Evolutionary conservation across 1,284 basidiomycete genomes (phyloP).

Genomic region (Ustilago cynodontis): DNA sequence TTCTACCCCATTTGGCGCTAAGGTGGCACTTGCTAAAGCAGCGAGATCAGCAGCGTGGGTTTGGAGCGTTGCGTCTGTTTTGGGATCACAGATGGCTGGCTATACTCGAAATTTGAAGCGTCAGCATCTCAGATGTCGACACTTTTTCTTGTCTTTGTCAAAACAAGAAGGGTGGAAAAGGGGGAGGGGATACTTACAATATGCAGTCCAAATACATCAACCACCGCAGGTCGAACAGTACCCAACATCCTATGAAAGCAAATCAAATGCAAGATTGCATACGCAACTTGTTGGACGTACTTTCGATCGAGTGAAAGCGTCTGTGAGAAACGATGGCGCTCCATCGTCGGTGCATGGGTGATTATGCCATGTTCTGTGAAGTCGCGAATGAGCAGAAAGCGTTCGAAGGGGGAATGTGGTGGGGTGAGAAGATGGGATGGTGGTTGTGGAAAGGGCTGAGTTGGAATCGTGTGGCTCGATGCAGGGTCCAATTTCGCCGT

Average conservation of each 20-base stretch:
- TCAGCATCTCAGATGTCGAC: too few species aligned
- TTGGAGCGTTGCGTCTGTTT: slow-evolving; percentile 17
- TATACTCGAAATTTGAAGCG: too few species aligned
- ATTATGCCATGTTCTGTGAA: too few species aligned
- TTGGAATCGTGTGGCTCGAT: slow-evolving; percentile 2
- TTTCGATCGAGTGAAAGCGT: slow-evolving; percentile 3
- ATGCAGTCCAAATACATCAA: slow-evolving; percentile 20
- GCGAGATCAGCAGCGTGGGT: slow-evolving; percentile 6
- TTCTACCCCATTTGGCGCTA: not conserved
- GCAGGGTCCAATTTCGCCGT: slow-evolving; percentile 16
- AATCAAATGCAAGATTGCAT: slow-evolving; percentile 33
- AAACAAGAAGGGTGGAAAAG: not conserved
- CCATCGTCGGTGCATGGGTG: slow-evolving; percentile 11
- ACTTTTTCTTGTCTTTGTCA: not conserved
- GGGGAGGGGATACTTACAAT: slow-evolving; percentile 19
- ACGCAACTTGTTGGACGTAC: slow-evolving; percentile 16
- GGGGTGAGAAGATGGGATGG: not conserved
- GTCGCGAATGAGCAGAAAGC: not conserved
- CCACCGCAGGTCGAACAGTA: slow-evolving; percentile 27
- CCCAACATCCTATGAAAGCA: slow-evolving; percentile 46
- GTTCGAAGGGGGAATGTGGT: not conserved
- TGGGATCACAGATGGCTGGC: slow-evolving; percentile 29
- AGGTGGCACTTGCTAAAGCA: not conserved
- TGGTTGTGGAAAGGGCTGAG: slow-evolving; percentile 3
- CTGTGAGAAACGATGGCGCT: slow-evolving; percentile 13